phyloP scores from a whole-genome alignment of 495 filamentous ascomycete species.

The Tuber melanosporum region DNA sequence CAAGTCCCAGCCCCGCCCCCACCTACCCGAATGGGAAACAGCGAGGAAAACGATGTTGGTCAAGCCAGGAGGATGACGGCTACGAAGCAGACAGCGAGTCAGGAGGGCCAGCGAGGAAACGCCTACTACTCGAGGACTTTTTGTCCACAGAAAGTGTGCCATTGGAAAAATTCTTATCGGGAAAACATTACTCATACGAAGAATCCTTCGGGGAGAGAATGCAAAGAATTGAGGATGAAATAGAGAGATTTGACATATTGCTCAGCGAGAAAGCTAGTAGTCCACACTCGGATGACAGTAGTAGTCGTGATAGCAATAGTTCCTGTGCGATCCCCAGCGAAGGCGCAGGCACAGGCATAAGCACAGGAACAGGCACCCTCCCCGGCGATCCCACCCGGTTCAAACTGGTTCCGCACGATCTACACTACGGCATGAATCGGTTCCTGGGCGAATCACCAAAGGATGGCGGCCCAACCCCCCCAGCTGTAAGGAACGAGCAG shows the following conservation, averaged over 20 bases:
- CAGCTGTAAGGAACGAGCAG: not conserved
- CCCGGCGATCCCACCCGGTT: not conserved
- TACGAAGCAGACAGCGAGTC: not conserved
- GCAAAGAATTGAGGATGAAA: not conserved
- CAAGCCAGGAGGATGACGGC: not conserved
- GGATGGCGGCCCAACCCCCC: not conserved
- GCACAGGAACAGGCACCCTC: not conserved
- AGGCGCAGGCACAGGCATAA: not conserved
- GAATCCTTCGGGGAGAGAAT: not conserved
- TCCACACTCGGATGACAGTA: not conserved
- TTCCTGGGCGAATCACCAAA: not conserved
- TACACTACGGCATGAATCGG: not conserved
- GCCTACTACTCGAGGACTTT: not conserved
- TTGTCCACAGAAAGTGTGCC: not conserved
- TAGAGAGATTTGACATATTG: not conserved
- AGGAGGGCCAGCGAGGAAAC: not conserved
- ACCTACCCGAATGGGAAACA: not conserved
- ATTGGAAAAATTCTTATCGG: no score
- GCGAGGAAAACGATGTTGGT: not conserved
- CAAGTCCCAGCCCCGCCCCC: not conserved
- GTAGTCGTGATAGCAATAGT: not conserved
- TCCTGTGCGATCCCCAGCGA: not conserved
- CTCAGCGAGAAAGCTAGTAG: not conserved
- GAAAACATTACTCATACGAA: not conserved
- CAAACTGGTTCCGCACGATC: not conserved